A percentile compares a stretch with the other conserved stretches of the same genome.
phyloP scores from a whole-genome alignment of 305 asterid genomes.

The Plantago coronopus region DNA sequence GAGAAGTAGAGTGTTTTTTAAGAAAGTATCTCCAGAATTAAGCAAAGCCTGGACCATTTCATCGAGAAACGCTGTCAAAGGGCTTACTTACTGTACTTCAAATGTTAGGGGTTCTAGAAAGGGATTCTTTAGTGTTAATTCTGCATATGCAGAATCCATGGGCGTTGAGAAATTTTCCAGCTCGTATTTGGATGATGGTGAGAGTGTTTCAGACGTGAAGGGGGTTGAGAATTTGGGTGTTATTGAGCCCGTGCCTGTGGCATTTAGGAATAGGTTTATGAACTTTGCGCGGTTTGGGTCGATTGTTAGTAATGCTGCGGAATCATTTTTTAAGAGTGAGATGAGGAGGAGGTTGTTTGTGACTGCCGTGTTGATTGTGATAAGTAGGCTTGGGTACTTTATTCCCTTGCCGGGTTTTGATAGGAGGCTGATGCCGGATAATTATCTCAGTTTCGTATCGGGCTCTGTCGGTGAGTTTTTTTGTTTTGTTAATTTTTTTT shows the following conservation, averaged over 20 bases:
- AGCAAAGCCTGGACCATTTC: slow-evolving; percentile 3
- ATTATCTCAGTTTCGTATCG: slow-evolving; percentile 82
- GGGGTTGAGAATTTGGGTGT: slow-evolving; percentile 21
- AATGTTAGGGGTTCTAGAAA: slow-evolving; percentile 13
- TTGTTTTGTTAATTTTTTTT: not conserved
- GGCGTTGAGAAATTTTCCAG: slow-evolving; percentile 42
- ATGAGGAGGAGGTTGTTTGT: slow-evolving; percentile 88
- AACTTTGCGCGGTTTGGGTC: slow-evolving; percentile 66
- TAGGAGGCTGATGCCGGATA: slow-evolving; percentile 84
- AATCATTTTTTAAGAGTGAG: slow-evolving; percentile 96
- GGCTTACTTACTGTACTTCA: not conserved
- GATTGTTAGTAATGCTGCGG: slow-evolving; percentile 65
- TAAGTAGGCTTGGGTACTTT: slow-evolving; percentile 89
- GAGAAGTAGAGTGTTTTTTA: slow-evolving; percentile 25
- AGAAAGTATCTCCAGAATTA: slow-evolving; percentile 26
- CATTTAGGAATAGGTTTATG: slow-evolving; percentile 71
- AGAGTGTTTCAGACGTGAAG: slow-evolving; percentile 22
- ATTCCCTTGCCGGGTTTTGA: slow-evolving; percentile 98
- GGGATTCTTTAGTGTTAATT: slow-evolving; percentile 29
- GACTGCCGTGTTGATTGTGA: slow-evolving; percentile 65
- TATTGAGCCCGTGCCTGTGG: slow-evolving; percentile 34
- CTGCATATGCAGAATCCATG: slow-evolving; percentile 50
- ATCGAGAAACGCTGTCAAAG: not conserved
- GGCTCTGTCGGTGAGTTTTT: slow-evolving; percentile 67
- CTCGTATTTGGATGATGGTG: slow-evolving; percentile 24